phyloP scores from a whole-genome alignment of 106 monocot species.

The Apostasia shenzhenica region DNA sequence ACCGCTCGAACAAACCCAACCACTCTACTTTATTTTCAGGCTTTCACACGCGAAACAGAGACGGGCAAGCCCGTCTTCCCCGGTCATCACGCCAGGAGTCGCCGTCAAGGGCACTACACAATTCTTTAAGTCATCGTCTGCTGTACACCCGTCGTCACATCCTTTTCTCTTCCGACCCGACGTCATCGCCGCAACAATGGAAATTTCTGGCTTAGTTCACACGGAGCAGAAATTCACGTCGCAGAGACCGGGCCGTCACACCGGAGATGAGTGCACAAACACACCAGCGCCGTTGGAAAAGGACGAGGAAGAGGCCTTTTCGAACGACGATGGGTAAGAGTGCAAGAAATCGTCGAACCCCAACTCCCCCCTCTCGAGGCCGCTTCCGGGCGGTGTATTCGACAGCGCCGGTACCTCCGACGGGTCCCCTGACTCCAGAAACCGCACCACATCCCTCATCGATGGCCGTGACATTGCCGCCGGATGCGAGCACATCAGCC shows the following conservation, averaged over 20 bases:
- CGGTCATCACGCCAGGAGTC: too few relatives aligned
- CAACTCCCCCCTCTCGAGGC: background rate
- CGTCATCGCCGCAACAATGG: too few relatives aligned
- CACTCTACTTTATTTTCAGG: too few relatives aligned
- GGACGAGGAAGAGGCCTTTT: conserved; percentile 4
- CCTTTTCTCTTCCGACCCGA: too few relatives aligned
- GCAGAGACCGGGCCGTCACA: background rate
- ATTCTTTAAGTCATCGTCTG: too few relatives aligned
- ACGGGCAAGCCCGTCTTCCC: too few relatives aligned
- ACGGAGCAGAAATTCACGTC: too few relatives aligned
- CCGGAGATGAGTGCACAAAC: background rate
- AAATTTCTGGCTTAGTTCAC: too few relatives aligned
- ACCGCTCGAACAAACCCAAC: too few relatives aligned
- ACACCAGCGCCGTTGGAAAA: background rate
- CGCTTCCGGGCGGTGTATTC: background rate
- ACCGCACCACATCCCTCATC: conserved; percentile 64
- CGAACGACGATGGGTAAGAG: conserved; percentile 23
- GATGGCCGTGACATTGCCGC: conserved; percentile 14
- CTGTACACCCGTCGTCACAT: too few relatives aligned
- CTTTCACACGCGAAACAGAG: too few relatives aligned
- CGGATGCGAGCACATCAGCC: conserved; percentile 19
- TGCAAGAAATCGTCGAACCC: conserved; percentile 41
- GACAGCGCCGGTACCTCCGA: conserved; percentile 7
- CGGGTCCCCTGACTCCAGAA: conserved; percentile 13
- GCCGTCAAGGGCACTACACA: too few relatives aligned